Base-by-base conservation (phyloP, 164 flowering plant species). In the Akebia trifoliata region DNA sequence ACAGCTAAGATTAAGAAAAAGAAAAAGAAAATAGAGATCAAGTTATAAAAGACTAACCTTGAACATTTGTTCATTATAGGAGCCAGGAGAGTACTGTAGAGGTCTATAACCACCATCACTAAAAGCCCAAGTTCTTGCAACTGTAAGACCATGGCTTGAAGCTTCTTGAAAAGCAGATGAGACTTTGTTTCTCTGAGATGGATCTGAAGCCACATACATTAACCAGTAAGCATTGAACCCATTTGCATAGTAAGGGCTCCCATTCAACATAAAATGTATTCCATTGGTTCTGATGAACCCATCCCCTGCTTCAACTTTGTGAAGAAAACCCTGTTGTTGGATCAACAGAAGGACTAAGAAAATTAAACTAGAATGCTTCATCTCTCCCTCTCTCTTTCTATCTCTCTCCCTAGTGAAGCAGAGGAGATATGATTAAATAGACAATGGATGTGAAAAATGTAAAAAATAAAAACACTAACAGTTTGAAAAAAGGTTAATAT, bases 161-260 rank as follows among this genome's bases (percentile, higher is more conserved):
- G 95, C 93, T 55, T 85, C 65, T 62, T 76, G 70, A 62, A 90
- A 84, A 1, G 77, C 85, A 45, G 78, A 39, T 0, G 93, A 52
- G 12, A 85, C 75, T 64, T 81, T 83, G 66, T 51, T 17, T 64
- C 82, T 77, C 67, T 71, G 76, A 26, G 87, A 75, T 25, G 87
- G 81, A 38, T 83, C 78, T 20, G 90, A 71, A 11, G 77, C 95
- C 14, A 76, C 18, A 48, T 54, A 69, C 93, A 90, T 87, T 30
- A 90, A 56, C 97, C 97, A 90, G 59, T 90, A 87, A 6, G 97
- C 88, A 70, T 90, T 90, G 72, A 90, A 90, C 45, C 97, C 97
- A 67, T 90, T 82, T 18, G 76, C 79, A 63, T 77, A 81, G 47
- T 69, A 90, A 7, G 97, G 85, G 38, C 51, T 65, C 7, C 87